These are phyloP conservation scores for Entomophthora muscae DNA, from an alignment of 371 early-diverging fungal genomes.

Conservation along the genomic window DNA sequence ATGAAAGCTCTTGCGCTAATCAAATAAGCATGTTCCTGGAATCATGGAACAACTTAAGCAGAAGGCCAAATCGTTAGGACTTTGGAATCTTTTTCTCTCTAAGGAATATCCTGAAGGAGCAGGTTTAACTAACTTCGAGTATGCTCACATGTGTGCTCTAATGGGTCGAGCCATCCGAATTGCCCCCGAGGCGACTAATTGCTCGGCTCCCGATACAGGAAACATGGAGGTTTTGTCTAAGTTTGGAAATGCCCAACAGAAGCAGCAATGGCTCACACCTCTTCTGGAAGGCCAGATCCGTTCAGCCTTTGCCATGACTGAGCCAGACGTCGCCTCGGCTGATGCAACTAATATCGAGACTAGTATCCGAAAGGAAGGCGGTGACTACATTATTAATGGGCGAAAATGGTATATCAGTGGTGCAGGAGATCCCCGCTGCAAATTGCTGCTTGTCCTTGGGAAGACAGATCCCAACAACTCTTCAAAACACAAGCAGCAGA, in stretches of 20 bases:
- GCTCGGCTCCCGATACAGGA: constrained; percentile 93
- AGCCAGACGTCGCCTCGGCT: constrained; percentile 79
- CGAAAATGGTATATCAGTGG: constrained; percentile 95
- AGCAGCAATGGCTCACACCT: constrained; percentile 66
- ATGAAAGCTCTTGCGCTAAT: not conserved
- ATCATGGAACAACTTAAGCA: constrained; percentile 74
- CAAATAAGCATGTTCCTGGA: constrained; percentile 39
- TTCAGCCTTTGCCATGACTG: constrained; percentile 96
- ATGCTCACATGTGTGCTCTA: constrained; percentile 74
- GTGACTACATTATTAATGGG: constrained; percentile 75
- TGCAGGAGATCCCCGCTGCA: constrained; percentile 82
- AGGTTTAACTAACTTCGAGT: constrained; percentile 86
- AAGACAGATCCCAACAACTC: constrained; percentile 55
- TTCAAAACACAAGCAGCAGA: constrained; percentile 67
- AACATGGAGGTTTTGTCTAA: constrained; percentile 97
- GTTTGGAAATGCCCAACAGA: constrained; percentile 76
- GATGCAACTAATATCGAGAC: constrained; percentile 93
- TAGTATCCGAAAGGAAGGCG: constrained; percentile 34
- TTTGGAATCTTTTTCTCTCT: constrained; percentile 90
- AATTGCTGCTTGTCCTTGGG: constrained; percentile 76
- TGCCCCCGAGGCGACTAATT: constrained; percentile 84
- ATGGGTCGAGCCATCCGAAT: constrained; percentile 60
- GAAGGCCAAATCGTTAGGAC: constrained; percentile 70
- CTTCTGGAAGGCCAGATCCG: constrained; percentile 80
- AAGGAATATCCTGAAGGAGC: constrained; percentile 58